Percentiles rank a stretch among this genome's conserved stretches.
Conservation (phyloP, 2,329 filamentous ascomycete genomes). For the Diaporthe sp. region DNA sequence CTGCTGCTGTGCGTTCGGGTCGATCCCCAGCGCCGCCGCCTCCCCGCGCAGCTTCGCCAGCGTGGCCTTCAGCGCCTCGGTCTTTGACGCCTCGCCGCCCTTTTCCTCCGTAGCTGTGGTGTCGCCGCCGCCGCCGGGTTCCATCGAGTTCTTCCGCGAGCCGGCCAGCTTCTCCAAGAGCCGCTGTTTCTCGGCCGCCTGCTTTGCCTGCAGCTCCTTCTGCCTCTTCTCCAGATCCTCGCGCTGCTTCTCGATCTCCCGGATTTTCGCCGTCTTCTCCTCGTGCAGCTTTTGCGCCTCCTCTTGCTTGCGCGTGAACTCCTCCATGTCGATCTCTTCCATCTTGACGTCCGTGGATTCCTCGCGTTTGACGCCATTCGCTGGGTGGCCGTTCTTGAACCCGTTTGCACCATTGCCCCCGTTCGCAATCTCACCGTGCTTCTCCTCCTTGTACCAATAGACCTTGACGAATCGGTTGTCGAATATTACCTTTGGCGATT, state of each 20-base stretch:
- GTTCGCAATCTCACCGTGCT: slow-evolving; percentile 50
- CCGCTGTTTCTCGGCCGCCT: slow-evolving; percentile 74
- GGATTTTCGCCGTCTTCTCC: slow-evolving; percentile 72
- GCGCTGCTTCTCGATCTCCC: slow-evolving; percentile 73
- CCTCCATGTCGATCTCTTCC: slow-evolving; percentile 74
- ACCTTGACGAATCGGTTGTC: slow-evolving; percentile 90
- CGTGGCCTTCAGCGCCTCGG: slow-evolving; percentile 77
- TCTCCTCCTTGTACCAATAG: slow-evolving; percentile 78
- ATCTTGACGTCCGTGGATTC: slow-evolving; percentile 53
- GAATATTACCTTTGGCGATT: slow-evolving; percentile 84
- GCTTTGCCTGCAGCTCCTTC: slow-evolving; percentile 71
- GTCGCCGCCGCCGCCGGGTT: background rate
- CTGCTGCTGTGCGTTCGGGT: slow-evolving; percentile 63
- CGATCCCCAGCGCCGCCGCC: slow-evolving; percentile 77
- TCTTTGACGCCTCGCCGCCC: slow-evolving; percentile 52
- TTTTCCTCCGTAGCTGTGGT: slow-evolving; percentile 37
- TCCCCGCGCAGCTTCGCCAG: slow-evolving; percentile 81
- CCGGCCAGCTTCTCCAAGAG: slow-evolving; percentile 72
- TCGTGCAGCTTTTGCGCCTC: slow-evolving; percentile 79
- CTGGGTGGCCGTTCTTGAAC: slow-evolving; percentile 46
- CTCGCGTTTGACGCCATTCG: slow-evolving; percentile 42
- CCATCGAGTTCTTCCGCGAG: slow-evolving; percentile 45
- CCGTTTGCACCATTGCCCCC: slow-evolving; percentile 48
- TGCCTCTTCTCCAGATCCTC: slow-evolving; percentile 76
- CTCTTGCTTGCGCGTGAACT: slow-evolving; percentile 76